A percentile compares a stretch with the other conserved stretches of the same genome.
These are phyloP conservation scores for carrot (Daucus carota) DNA, from an alignment of 129 eudicot genomes.

Conservation along the genomic window DNA sequence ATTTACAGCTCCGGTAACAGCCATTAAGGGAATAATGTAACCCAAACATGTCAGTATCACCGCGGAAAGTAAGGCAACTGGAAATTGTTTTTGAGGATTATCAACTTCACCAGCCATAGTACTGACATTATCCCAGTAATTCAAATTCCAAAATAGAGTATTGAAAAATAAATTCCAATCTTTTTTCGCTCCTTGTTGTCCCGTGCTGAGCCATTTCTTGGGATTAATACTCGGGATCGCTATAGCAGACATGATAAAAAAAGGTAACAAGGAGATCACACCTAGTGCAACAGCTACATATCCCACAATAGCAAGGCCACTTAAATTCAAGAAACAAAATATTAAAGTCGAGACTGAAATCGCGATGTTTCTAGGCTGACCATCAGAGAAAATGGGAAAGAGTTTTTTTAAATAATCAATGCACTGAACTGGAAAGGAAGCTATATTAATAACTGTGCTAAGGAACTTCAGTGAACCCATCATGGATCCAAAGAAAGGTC, in stretches of 20 bases:
- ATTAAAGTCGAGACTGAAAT: background rate
- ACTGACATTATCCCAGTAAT: background rate
- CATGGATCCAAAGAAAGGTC: constrained; percentile 5
- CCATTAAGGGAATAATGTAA: background rate
- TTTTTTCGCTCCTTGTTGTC: background rate
- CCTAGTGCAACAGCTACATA: constrained; percentile 1
- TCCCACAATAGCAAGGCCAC: constrained; percentile 1
- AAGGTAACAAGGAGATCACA: constrained; percentile 1
- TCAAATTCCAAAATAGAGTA: background rate
- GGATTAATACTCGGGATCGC: background rate
- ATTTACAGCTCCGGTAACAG: background rate
- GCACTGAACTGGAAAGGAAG: background rate
- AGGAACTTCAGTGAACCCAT: background rate
- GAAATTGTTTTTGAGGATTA: background rate
- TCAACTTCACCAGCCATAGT: constrained; percentile 4
- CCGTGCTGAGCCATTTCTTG: background rate
- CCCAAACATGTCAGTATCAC: background rate
- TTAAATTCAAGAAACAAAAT: background rate
- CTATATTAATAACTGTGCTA: background rate
- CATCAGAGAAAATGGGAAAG: background rate
- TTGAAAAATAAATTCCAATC: background rate
- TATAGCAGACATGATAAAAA: background rate
- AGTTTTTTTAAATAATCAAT: background rate
- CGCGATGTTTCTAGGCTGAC: background rate
- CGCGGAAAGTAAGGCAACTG: background rate